A percentile compares a stretch with the other conserved stretches of the same genome.
Evolutionary conservation across 2,329 filamentous ascomycete species (phyloP).

Genomic region (Sporothrix brasiliensis): DNA sequence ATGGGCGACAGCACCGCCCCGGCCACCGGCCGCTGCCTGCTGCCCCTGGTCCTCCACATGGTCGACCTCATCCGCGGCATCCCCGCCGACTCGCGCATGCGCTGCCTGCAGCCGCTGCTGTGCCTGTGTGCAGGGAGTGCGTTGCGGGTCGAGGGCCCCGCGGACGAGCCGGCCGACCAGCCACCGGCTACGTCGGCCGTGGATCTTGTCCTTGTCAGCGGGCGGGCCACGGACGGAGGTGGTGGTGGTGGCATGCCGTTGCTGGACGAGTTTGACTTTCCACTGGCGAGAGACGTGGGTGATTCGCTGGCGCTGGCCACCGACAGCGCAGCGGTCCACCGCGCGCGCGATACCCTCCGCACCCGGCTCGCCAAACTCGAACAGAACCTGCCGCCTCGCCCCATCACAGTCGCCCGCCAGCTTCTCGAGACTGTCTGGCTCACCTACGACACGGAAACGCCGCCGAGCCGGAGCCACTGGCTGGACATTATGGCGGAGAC

Average conservation of each 20-base stretch:
- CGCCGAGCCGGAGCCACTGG: constrained; percentile 34
- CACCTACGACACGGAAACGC: constrained; percentile 45
- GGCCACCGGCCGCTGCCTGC: constrained; percentile 28
- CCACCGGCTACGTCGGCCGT: background rate
- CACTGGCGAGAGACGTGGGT: too few relatives aligned
- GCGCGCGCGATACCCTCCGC: constrained; percentile 44
- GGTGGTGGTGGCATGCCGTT: background rate
- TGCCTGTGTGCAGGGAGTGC: constrained; percentile 37
- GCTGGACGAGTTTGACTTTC: background rate
- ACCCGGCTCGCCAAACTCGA: constrained; percentile 45
- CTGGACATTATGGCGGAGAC: constrained; percentile 34
- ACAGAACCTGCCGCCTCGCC: constrained; percentile 45
- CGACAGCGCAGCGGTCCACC: background rate
- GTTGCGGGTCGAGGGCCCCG: constrained; percentile 24
- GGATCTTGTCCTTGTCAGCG: background rate
- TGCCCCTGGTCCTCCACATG: constrained; percentile 33
- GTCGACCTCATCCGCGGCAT: constrained; percentile 34
- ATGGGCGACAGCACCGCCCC: background rate
- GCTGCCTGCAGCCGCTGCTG: constrained; percentile 38
- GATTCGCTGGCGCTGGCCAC: too few relatives aligned
- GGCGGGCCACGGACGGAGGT: too few relatives aligned
- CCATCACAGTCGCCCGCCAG: constrained; percentile 45
- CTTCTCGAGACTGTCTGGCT: constrained; percentile 48
- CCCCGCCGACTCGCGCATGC: constrained; percentile 36
- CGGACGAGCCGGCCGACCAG: background rate